A percentile compares a stretch with the other conserved stretches of the same genome.
Evolutionary conservation across 345 rosid species (phyloP).

Genomic region (Mercurialis annua): DNA sequence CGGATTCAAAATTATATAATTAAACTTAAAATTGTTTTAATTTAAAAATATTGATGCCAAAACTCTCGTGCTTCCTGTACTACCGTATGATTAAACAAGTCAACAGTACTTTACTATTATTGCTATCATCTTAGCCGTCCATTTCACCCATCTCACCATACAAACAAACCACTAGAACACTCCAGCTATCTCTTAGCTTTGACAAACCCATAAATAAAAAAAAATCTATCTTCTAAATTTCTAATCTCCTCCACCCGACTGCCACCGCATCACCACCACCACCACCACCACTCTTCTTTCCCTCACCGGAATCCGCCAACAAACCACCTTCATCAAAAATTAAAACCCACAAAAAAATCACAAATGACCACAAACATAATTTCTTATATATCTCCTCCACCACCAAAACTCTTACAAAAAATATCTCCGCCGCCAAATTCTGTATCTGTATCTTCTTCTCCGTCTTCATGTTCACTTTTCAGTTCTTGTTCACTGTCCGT

Average conservation of each 20-base stretch:
- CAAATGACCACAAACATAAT: slow-evolving; percentile 41
- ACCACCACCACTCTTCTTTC: slow-evolving; percentile 12
- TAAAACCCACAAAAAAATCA: neutral
- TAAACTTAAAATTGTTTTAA: no score
- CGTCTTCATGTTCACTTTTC: slow-evolving; percentile 19
- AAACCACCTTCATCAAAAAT: neutral
- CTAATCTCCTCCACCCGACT: slow-evolving; percentile 16
- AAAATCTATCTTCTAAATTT: slow-evolving; percentile 9
- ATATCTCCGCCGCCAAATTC: slow-evolving; percentile 4
- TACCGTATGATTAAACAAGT: no score
- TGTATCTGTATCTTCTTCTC: slow-evolving; percentile 10
- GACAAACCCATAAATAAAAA: neutral
- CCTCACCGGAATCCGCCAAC: slow-evolving; percentile 23
- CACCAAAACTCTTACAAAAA: slow-evolving; percentile 5
- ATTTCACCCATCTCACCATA: neutral
- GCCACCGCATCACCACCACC: slow-evolving; percentile 15
- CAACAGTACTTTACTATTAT: neutral
- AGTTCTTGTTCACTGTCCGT: slow-evolving; percentile 7
- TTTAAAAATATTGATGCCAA: no score
- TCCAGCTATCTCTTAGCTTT: neutral
- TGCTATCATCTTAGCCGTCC: neutral
- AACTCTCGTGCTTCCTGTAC: no score
- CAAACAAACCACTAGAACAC: neutral
- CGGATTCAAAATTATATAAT: no score
- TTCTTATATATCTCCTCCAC: slow-evolving; percentile 18